Percentiles rank a stretch among this genome's conserved stretches.
phyloP scores from a whole-genome alignment of 129 eudicot genomes.

The Flaveria brownii region DNA sequence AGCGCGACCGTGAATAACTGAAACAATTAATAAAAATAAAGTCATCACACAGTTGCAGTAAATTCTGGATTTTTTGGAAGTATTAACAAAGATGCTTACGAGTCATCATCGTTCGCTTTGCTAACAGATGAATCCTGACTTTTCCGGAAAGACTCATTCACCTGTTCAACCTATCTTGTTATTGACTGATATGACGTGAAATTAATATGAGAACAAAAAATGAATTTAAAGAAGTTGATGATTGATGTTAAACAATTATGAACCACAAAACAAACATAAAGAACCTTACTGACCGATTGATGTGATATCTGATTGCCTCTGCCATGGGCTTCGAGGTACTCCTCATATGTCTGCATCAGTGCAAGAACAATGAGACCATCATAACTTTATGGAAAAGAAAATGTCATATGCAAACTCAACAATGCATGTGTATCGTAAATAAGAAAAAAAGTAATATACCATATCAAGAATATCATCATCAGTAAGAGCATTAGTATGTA shows the following conservation, averaged over 20 bases:
- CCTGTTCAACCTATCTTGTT: conserved; percentile 42
- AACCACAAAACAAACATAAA: not conserved
- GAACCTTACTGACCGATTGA: conserved; percentile 51
- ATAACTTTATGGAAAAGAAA: not conserved
- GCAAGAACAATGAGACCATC: conserved; percentile 9
- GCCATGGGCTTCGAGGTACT: conserved; percentile 82
- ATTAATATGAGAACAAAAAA: not conserved
- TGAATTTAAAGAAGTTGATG: not conserved
- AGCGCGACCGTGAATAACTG: conserved; percentile 50
- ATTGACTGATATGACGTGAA: not conserved
- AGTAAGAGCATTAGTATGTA: conserved; percentile 52
- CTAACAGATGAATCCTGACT: conserved; percentile 53
- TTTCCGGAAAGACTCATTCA: conserved; percentile 41
- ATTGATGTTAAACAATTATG: not conserved
- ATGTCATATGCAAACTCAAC: not conserved
- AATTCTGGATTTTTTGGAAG: not conserved
- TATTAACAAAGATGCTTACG: conserved; percentile 42
- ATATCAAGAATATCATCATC: conserved; percentile 93
- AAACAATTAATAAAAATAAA: not conserved
- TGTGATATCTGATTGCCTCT: conserved; percentile 41
- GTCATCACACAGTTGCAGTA: not conserved
- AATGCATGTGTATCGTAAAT: not conserved
- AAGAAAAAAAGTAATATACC: conserved; percentile 39
- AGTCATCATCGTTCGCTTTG: conserved; percentile 49
- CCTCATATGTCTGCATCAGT: conserved; percentile 87